phyloP scores from a whole-genome alignment of 2,329 filamentous ascomycete genomes.

The Podosphaera leucotricha region DNA sequence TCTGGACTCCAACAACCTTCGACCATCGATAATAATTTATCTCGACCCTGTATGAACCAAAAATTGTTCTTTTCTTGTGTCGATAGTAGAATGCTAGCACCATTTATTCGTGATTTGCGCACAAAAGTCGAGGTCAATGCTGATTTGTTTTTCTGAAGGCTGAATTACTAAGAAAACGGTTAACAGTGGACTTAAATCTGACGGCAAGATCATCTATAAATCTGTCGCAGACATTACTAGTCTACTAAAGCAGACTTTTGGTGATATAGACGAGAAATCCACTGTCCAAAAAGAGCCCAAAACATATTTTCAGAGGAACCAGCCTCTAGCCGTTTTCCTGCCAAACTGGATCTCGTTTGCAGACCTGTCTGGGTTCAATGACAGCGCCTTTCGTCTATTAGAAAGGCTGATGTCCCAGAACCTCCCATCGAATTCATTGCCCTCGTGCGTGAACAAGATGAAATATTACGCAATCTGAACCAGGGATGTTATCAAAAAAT shows the following conservation, averaged over 20 bases:
- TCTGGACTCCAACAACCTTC: not conserved
- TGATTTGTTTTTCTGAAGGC: not conserved
- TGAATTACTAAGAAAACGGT: not conserved
- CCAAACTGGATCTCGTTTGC: not conserved
- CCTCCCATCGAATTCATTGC: not conserved
- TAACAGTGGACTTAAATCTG: not conserved
- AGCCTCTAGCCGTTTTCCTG: not conserved
- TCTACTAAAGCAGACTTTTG: not conserved
- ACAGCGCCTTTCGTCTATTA: not conserved
- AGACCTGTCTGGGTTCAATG: slow-evolving; percentile 1
- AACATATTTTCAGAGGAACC: not conserved
- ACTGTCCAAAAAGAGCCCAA: not conserved
- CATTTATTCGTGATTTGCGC: not conserved
- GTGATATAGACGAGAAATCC: not conserved
- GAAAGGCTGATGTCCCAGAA: not conserved
- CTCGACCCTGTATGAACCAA: not conserved
- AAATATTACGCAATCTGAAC: not conserved
- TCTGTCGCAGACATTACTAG: not conserved
- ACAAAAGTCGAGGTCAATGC: not conserved
- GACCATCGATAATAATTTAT: not conserved
- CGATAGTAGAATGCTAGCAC: not conserved
- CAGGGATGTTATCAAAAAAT: not conserved
- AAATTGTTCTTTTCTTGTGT: not conserved
- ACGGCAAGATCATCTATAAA: not conserved
- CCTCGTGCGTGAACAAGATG: not conserved